Percentiles rank a stretch among this genome's conserved stretches.
Conservation (phyloP, 371 early-diverging fungal species). For the Zancudomyces culisetae region DNA sequence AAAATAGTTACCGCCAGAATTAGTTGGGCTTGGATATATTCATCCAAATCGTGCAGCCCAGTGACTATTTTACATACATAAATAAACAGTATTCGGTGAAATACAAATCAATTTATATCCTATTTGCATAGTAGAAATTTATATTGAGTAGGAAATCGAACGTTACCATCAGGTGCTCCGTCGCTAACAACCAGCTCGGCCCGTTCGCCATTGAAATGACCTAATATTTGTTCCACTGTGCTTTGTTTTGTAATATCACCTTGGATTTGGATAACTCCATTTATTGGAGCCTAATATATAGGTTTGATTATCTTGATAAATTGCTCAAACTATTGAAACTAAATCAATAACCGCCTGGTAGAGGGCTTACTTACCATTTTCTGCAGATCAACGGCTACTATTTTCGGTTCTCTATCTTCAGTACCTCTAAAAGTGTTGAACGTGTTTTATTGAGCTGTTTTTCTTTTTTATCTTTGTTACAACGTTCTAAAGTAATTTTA, state of each 20-base stretch:
- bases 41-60: constrained; percentile 97
- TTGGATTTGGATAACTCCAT: constrained; percentile 83
- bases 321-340: too few species aligned
- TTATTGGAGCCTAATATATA: constrained; percentile 83
- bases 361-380: constrained; percentile 50
- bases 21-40: constrained; percentile 94
- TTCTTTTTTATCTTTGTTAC: too few species aligned
- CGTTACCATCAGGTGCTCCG: constrained; percentile 87
- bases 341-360: too few species aligned
- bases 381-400: constrained; percentile 97
- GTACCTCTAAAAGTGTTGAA: constrained; percentile 23
- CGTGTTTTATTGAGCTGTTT: too few species aligned
- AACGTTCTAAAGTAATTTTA: too few species aligned
- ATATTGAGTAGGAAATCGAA: too few species aligned
- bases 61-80: constrained; percentile 36
- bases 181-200: constrained; percentile 95
- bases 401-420: constrained; percentile 38
- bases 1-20: constrained; percentile 41
- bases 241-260: constrained; percentile 96
- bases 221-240: constrained; percentile 77
- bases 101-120: too few species aligned
- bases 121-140: too few species aligned
- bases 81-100: not conserved
- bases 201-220: constrained; percentile 65
- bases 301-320: too few species aligned